Base-by-base conservation (phyloP, 179 eudicot genomes). In the Drosera spatulata region DNA sequence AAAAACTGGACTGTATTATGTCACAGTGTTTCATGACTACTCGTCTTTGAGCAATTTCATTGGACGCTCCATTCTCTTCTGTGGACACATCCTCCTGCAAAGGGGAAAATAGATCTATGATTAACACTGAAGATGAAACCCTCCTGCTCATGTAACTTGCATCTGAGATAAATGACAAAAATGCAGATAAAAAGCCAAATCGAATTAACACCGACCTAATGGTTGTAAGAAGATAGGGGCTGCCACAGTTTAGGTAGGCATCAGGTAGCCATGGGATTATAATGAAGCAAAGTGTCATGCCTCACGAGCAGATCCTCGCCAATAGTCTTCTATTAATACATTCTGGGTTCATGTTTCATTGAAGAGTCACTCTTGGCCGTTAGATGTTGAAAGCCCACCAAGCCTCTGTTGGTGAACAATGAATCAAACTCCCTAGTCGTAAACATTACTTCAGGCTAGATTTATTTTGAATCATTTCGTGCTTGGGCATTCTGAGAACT, bases 1-100 rank as follows among this genome's bases (percentile, higher is more conserved):
- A 91, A 61, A 91, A 91, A 61, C 61, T 63, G 39, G 65, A 64
- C 10, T 82, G 83, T 53, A 91, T 91, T 67, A 91, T 88, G 59
- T 91, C 77, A 56, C 81, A 79, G 54, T 88, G 81, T 12, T 73
- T 69, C 48, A 91, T 73, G 7, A 81, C 78, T 45, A 85, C 62
- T 62, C 64, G 74, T 66, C 66, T 78, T 39, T 15, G 58, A 53
- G 63, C 70, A 51, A 61, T 72, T 55, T 66, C 69, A 51, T 3
- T n/a, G 39, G 44, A 8, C 10, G 13, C 50, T 58, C 61, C 63
- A 48, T 73, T 69, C 66, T 69, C 83, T 75, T 80, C 75, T 63
- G 65, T 3, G 56, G 14, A 8, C 39, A 22, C 38, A 56, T 22
- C 44, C 59, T 56, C 59, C 43, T 38, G 42, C 45, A 43, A 4